Evolutionary conservation across 306 rosid genomes (phyloP).

Genomic region (Ormosia semicastrata): DNA sequence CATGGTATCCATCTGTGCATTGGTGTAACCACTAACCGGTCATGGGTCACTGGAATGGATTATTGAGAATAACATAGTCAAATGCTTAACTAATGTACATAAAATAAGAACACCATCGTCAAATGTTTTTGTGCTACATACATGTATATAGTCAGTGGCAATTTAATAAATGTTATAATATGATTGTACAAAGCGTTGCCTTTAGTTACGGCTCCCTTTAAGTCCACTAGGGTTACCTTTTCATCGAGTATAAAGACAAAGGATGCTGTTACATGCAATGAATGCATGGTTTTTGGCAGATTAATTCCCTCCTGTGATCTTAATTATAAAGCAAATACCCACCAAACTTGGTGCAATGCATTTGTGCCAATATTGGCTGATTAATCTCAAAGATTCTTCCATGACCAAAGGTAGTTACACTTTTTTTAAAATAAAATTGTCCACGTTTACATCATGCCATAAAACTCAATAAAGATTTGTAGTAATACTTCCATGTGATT

Average conservation of each 20-base stretch:
- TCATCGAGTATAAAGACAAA: slow-evolving; percentile 20
- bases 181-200: slow-evolving; percentile 16
- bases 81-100: neutral
- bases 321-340: slow-evolving; percentile 12
- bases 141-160: neutral
- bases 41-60: neutral
- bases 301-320: neutral
- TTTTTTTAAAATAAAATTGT: neutral
- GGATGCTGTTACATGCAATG: slow-evolving; percentile 31
- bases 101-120: neutral
- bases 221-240: slow-evolving; percentile 22
- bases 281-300: slow-evolving; percentile 21
- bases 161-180: neutral
- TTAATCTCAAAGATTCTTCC: slow-evolving; percentile 31
- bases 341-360: slow-evolving; percentile 35
- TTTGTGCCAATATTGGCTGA: slow-evolving; percentile 8
- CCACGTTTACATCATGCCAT: too few relatives aligned
- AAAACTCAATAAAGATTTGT: neutral
- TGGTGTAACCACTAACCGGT: neutral
- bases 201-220: slow-evolving; percentile 11
- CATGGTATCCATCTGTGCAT: neutral
- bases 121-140: neutral
- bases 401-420: neutral
- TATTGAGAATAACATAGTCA: neutral
- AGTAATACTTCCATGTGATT: neutral